Evolutionary conservation across 495 filamentous ascomycete species (phyloP), one percentile per base, ranked within the genome.

Genomic region (Aspergillus asperescens): DNA sequence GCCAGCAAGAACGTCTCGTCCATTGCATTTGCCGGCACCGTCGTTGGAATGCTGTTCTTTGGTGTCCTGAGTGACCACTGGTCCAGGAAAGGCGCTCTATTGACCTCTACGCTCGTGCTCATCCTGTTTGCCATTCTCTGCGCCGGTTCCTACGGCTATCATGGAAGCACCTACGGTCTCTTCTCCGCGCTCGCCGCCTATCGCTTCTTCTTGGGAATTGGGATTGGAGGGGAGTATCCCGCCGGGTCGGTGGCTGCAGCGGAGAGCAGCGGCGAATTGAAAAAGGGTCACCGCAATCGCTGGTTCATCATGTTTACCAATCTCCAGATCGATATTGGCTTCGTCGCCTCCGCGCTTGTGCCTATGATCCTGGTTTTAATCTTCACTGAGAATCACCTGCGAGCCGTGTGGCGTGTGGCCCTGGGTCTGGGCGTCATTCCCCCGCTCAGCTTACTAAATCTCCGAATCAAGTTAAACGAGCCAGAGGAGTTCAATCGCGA

Each of bases 241-340:
- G 90, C 91, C 7, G 91, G 90, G 5, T 87, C 82, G 46, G 91
- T 95, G 4, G 86, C 85, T 0, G 85, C 82, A 45, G 88, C 89
- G 16, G 91, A 96, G 69, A 86, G 84, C 23, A 89, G 84, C 0
- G 88, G 88, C 15, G 88, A 95, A 63, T 70, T 95, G 52, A 87
- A 87, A 64, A 62, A 64, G 7, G 91, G 90, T n/a, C 83, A 83
- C 19, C 73, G 90, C 12, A 92, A 95, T 60, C 78, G 83, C 18
- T 95, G 88, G 88, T 96, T 95, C 67, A 89, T 94, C 61, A 76
- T 94, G 57, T 95, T 94, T 68, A 96, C 90, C 38, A 95, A 95
- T 70, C 79, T 87, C 28, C 84, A 87, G 73, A 94, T 96, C 54
- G 88, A 95, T 64, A 78, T 78, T 20, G 89, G 84, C 0, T 92